Evolutionary conservation across 306 rosid species (phyloP).

Genomic region (Echinosophora koreensis): DNA sequence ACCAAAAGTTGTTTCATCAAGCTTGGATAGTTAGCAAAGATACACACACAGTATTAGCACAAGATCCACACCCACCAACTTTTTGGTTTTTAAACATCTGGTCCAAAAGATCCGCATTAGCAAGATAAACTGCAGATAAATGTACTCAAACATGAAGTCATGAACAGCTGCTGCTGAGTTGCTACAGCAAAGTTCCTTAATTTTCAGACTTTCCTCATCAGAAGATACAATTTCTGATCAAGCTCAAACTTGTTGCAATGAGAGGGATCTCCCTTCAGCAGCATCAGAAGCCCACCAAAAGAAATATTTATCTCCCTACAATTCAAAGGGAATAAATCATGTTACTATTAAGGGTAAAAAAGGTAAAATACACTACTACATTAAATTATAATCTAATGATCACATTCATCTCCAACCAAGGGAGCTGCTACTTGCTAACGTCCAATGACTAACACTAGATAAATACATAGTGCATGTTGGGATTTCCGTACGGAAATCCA

Average conservation of each 20-base stretch:
- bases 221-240: slow-evolving; percentile 74
- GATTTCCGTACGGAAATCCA: too few species aligned
- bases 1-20: background rate
- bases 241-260: slow-evolving; percentile 73
- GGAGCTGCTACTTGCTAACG: slow-evolving; percentile 23
- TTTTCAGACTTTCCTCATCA: slow-evolving; percentile 85
- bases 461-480: background rate
- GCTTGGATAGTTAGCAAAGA: background rate
- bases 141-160: background rate
- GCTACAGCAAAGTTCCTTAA: slow-evolving; percentile 12
- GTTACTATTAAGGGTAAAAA: background rate
- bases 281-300: slow-evolving; percentile 95
- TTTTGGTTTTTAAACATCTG: slow-evolving; percentile 15
- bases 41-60: background rate
- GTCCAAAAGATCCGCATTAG: background rate
- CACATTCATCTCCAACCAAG: slow-evolving; percentile 26
- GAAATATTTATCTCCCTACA: slow-evolving; percentile 81
- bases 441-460: background rate
- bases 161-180: slow-evolving; percentile 3
- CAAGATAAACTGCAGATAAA: background rate
- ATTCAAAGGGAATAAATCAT: slow-evolving; percentile 35
- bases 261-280: slow-evolving; percentile 82
- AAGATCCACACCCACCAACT: too few species aligned
- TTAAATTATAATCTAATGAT: slow-evolving; percentile 29
- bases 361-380: background rate